These are phyloP conservation scores for Ophiostoma sp. DNA, from an alignment of 2,329 filamentous ascomycete genomes.

Conservation along the genomic window DNA sequence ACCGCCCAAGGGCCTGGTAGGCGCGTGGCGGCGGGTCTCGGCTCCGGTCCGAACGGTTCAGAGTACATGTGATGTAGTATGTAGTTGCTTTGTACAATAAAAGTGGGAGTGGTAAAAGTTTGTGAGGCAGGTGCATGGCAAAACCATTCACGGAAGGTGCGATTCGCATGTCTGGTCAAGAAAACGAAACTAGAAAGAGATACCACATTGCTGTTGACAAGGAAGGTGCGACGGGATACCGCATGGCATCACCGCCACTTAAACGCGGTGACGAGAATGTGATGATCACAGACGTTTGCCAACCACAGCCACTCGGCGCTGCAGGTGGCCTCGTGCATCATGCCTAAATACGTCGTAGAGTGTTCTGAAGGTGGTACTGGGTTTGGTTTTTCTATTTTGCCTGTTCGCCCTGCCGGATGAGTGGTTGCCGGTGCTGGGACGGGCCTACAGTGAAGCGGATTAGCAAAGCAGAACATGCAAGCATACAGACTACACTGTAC, in stretches of 20 bases:
- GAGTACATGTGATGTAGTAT: too few species aligned
- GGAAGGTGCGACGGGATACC: not conserved
- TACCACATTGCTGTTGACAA: not conserved
- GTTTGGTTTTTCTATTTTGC: not conserved
- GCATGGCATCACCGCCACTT: not conserved
- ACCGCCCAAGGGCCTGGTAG: not conserved
- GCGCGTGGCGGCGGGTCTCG: not conserved
- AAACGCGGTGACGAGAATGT: not conserved
- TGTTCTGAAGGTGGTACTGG: not conserved
- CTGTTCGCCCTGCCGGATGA: not conserved
- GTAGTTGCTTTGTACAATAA: not conserved
- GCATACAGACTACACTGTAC: not conserved
- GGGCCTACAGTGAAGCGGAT: not conserved
- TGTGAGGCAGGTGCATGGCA: not conserved
- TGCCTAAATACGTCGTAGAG: not conserved
- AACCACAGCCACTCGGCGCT: not conserved
- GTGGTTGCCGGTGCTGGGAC: not conserved
- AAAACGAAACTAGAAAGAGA: not conserved
- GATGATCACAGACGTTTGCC: not conserved
- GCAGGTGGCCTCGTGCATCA: not conserved
- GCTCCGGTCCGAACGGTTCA: not conserved
- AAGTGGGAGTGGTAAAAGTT: not conserved
- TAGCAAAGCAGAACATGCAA: not conserved
- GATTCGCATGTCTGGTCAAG: not conserved
- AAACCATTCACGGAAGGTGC: not conserved